Evolutionary conservation across 2,329 filamentous ascomycete genomes (phyloP).

Genomic region (Nothophoma quercina): DNA sequence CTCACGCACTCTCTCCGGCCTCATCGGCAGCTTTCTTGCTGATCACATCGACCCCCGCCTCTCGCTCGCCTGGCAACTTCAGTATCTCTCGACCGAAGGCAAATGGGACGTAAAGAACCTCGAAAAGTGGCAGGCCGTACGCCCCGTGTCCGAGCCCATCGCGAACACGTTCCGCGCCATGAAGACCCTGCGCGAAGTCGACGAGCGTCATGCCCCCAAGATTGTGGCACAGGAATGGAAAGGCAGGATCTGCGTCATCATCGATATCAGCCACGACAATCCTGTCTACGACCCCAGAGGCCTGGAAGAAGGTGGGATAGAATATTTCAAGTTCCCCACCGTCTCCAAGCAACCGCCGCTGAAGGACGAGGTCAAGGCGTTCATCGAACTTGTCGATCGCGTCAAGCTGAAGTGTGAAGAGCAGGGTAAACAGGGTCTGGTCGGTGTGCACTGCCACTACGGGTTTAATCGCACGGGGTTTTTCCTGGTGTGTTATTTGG

Average conservation of each 20-base stretch:
- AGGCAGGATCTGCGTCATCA: conserved; percentile 72
- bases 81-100: conserved; percentile 84
- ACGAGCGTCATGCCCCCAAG: conserved; percentile 79
- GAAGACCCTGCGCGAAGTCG: conserved; percentile 91
- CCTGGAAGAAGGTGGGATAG: conserved; percentile 54
- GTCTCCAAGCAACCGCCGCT: conserved; percentile 88
- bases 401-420: conserved; percentile 44
- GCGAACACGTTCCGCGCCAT: conserved; percentile 83
- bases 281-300: conserved; percentile 82
- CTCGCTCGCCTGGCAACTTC: conserved; percentile 87
- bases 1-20: conserved; percentile 77
- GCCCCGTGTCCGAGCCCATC: conserved; percentile 80
- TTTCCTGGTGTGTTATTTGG: conserved; percentile 88
- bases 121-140: conserved; percentile 84
- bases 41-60: conserved; percentile 78
- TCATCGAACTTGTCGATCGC: conserved; percentile 65
- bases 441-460: conserved; percentile 94
- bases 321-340: conserved; percentile 82
- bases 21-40: conserved; percentile 83
- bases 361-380: conserved; percentile 65
- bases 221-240: conserved; percentile 75
- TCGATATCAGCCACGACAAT: conserved; percentile 90
- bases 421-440: conserved; percentile 51
- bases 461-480: conserved; percentile 95
- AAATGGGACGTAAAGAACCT: conserved; percentile 99